These are phyloP conservation scores for Desmodesmus armatus DNA, from an alignment of 139 green algal species.

Conservation along the genomic window DNA sequence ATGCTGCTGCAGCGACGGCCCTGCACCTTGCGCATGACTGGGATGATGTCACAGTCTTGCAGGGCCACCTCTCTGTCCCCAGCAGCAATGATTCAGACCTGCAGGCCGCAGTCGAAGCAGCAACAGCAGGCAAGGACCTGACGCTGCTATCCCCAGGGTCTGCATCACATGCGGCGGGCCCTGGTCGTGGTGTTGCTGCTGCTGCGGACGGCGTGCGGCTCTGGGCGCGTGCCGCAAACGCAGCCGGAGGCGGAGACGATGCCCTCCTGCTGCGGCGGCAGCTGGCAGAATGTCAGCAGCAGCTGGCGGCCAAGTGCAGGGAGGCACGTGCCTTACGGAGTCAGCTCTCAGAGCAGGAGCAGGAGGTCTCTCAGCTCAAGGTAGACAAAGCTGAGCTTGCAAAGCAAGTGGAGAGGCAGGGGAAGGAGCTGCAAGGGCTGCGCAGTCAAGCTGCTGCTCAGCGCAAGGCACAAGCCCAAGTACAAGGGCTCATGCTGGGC, in stretches of 20 bases:
- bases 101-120: slow-evolving; percentile 8
- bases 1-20: too few relatives aligned
- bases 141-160: background rate
- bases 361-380: background rate
- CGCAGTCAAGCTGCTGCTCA: background rate
- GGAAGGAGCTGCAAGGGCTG: background rate
- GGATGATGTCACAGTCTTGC: background rate
- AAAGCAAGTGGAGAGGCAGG: slow-evolving; percentile 16
- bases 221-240: background rate
- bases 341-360: slow-evolving; percentile 2
- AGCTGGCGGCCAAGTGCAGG: background rate
- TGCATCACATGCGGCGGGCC: background rate
- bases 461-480: background rate
- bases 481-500: background rate
- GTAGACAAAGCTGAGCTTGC: background rate
- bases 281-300: background rate
- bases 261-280: background rate
- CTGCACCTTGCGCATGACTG: slow-evolving; percentile 15
- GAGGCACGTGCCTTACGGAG: background rate
- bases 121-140: background rate
- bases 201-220: background rate
- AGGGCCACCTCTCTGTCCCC: too few relatives aligned
- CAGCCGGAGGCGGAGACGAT: background rate
- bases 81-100: slow-evolving; percentile 12
- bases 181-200: background rate